Evolutionary conservation across 768 basidiomycete genomes (phyloP), one percentile per base, ranked within the genome.

Genomic region (Auriscalpium vulgare): DNA sequence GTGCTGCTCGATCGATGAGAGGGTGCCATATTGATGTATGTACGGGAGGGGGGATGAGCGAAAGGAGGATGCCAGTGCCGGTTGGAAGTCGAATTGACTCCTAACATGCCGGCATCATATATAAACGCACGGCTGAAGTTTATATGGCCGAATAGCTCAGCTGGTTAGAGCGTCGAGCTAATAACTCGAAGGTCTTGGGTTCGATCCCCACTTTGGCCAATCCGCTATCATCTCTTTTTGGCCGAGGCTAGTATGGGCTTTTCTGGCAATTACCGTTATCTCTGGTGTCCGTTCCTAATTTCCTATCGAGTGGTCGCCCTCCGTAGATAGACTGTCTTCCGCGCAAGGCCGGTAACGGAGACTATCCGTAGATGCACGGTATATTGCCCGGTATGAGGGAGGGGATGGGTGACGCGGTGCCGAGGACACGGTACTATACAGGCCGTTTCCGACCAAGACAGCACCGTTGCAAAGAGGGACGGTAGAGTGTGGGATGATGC

Each of bases 81-180:
- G 40, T 43, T 43, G 4, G 3, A 43, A 43, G 40, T 43, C 4
- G 17, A 43, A 43, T 6, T 43, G 17, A 6, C 40, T 8, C 29
- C 29, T 43, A 43, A 11, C 7, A 8, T 9, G 40, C 4, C 13
- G 17, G 8, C 4, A 7, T 9, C 4, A 13, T 43, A 43, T 14
- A 7, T 0, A 0, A 0, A 5, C 29, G 21, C 21, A 29, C 23
- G 23, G 23, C 2, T 2, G 23, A 2, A 29, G 23, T 4, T 4
- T 1, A 34, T 6, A 62, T 54, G 85, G 86, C 86, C 85, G 86
- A 81, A 84, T 88, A 87, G 87, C 87, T 89, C 87, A 89, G 87
- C 75, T 88, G 87, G 87, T 88, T 88, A 88, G 87, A 88, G 87
- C 86, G 85, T 87, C 81, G 85, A 85, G 82, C 85, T 88, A 87